phyloP scores from a whole-genome alignment of 2,329 filamentous ascomycete species.

The Penicillium sp. region DNA sequence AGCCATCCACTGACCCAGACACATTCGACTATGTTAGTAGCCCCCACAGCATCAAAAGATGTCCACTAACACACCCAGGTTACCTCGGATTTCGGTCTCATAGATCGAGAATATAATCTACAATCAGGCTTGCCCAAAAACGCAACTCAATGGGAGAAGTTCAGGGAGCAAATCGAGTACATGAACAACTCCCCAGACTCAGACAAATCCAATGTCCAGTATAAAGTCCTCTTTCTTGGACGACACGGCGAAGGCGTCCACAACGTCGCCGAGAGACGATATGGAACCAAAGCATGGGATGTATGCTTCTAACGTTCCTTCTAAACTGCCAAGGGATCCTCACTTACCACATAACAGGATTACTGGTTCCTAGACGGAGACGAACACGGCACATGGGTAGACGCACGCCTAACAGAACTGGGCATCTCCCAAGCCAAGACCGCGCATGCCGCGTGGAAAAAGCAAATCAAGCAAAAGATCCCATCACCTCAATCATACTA shows the following conservation, averaged over 20 bases:
- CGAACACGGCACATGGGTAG: constrained; percentile 51
- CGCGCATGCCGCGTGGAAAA: constrained; percentile 46
- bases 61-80: constrained; percentile 25
- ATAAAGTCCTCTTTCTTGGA: constrained; percentile 55
- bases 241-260: constrained; percentile 59
- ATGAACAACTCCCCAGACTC: constrained; percentile 41
- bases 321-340: no score
- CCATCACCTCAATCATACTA: constrained; percentile 54
- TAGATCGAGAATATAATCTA: constrained; percentile 42
- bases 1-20: constrained; percentile 43
- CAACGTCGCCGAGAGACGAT: constrained; percentile 56
- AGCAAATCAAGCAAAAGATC: constrained; percentile 46
- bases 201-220: constrained; percentile 34
- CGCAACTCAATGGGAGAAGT: constrained; percentile 53
- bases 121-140: constrained; percentile 33
- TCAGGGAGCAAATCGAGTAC: constrained; percentile 44
- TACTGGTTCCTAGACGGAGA: constrained; percentile 59
- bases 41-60: not conserved
- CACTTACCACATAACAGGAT: constrained; percentile 32
- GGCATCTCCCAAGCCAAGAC: constrained; percentile 50
- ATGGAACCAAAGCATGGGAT: constrained; percentile 58
- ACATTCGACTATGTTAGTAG: constrained; percentile 47
- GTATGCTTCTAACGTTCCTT: constrained; percentile 31
- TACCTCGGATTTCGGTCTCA: constrained; percentile 47
- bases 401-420: constrained; percentile 52